Conservation (phyloP, 495 filamentous ascomycete genomes). For the Alectoria sarmentosa region DNA sequence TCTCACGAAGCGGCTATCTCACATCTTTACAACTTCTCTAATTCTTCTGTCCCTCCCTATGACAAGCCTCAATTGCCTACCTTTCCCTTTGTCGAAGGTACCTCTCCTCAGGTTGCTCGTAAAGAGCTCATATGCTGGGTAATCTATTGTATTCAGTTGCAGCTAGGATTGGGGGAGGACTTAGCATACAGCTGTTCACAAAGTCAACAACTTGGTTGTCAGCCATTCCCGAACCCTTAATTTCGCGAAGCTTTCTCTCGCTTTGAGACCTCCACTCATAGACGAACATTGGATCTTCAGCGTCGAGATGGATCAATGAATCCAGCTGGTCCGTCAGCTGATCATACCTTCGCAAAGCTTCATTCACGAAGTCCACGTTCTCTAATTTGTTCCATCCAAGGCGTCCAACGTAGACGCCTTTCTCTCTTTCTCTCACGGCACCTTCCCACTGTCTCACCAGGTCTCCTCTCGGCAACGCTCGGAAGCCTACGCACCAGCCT, state of each 20-base stretch:
- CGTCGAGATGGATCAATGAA: conserved; percentile 85
- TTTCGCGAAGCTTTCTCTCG: conserved; percentile 58
- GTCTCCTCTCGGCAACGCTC: conserved; percentile 47
- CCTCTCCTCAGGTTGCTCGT: conserved; percentile 59
- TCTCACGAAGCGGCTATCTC: conserved; percentile 2
- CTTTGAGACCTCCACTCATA: conserved; percentile 86
- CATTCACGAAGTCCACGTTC: conserved; percentile 68
- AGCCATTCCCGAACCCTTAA: conserved; percentile 71
- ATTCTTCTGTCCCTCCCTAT: conserved; percentile 62
- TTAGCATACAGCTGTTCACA: conserved; percentile 47
- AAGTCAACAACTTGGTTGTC: conserved; percentile 59
- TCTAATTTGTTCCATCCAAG: conserved; percentile 55
- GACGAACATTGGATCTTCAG: conserved; percentile 65
- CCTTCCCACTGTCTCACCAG: conserved; percentile 51
- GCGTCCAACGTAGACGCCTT: conserved; percentile 37
- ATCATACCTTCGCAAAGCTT: conserved; percentile 62
- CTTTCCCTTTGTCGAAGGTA: conserved; percentile 49
- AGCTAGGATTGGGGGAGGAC: background rate
- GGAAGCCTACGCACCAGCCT: conserved; percentile 90
- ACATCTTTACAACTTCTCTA: conserved; percentile 49
- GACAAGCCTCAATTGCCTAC: conserved; percentile 60
- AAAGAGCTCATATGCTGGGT: conserved; percentile 65
- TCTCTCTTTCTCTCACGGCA: conserved; percentile 41
- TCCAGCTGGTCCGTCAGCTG: conserved; percentile 63
- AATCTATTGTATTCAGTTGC: conserved; percentile 31